These are phyloP conservation scores for Microbotryum saponariae DNA, from an alignment of 1,284 basidiomycete species.

Conservation along the genomic window DNA sequence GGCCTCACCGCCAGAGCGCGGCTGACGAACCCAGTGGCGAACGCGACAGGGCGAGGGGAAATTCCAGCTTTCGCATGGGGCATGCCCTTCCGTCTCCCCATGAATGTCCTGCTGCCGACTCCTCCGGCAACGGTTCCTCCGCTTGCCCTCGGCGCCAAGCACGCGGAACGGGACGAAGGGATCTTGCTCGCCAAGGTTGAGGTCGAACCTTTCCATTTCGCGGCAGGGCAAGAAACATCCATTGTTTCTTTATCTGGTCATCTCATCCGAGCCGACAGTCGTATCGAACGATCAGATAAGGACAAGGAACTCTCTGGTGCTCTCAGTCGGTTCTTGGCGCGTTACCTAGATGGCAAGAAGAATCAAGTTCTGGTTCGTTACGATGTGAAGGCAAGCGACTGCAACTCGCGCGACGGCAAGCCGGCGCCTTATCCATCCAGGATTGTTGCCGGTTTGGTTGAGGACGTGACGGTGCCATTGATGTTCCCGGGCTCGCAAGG, in stretches of 20 bases:
- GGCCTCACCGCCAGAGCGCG: conserved; percentile 8
- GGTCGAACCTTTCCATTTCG: conserved; percentile 28
- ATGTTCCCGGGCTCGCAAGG: conserved; percentile 21
- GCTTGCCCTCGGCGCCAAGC: neutral
- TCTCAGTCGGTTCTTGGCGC: conserved; percentile 27
- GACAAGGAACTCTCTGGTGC: conserved; percentile 16
- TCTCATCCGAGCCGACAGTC: conserved; percentile 25
- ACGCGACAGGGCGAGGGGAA: conserved; percentile 1
- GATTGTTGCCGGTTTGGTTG: conserved; percentile 12
- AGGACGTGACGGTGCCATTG: conserved; percentile 17
- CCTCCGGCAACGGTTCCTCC: neutral
- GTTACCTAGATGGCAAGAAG: conserved; percentile 28
- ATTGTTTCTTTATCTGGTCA: conserved; percentile 23
- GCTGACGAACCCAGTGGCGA: conserved; percentile 19
- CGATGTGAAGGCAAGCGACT: conserved; percentile 19
- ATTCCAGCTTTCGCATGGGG: conserved; percentile 15
- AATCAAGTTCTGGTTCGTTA: conserved; percentile 29
- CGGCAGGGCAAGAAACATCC: conserved; percentile 7
- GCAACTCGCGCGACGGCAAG: neutral
- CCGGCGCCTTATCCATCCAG: conserved; percentile 11
- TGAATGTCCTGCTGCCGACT: conserved; percentile 16
- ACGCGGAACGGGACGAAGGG: neutral
- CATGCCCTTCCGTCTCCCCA: conserved; percentile 27
- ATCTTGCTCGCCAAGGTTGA: conserved; percentile 29
- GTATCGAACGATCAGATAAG: neutral